These are phyloP conservation scores for Fusarium citri DNA, from an alignment of 2,329 filamentous ascomycete species.

Conservation along the genomic window DNA sequence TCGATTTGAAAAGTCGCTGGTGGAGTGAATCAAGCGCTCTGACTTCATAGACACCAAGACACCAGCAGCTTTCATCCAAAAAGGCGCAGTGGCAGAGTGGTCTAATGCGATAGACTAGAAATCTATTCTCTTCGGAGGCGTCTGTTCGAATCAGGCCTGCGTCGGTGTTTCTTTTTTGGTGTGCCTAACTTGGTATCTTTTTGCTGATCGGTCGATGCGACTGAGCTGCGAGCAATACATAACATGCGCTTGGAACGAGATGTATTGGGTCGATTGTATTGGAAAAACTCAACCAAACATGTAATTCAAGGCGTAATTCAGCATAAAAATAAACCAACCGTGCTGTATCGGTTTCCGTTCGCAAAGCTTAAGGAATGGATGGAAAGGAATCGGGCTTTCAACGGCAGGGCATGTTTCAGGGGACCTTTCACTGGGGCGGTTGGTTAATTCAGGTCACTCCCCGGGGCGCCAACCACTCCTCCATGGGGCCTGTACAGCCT, in stretches of 20 bases:
- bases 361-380: neutral
- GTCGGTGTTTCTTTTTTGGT: slow-evolving; percentile 21
- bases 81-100: slow-evolving; percentile 38
- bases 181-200: neutral
- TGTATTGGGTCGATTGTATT: neutral
- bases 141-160: slow-evolving; percentile 38
- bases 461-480: slow-evolving; percentile 8
- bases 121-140: slow-evolving; percentile 37
- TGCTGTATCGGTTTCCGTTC: neutral
- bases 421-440: slow-evolving; percentile 1
- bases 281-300: neutral
- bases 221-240: neutral
- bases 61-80: neutral
- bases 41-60: neutral
- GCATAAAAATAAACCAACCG: neutral
- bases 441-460: neutral
- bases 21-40: accelerated
- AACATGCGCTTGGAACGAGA: neutral
- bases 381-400: neutral
- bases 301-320: neutral
- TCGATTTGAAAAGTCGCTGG: neutral
- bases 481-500: slow-evolving; percentile 6
- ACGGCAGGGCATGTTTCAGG: slow-evolving; percentile 6
- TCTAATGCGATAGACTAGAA: slow-evolving; percentile 39
- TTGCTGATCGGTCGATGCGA: neutral